A percentile compares a stretch with the other conserved stretches of the same genome.
Evolutionary conservation across 306 rosid genomes (phyloP).

Genomic region (Begonia masoniana): DNA sequence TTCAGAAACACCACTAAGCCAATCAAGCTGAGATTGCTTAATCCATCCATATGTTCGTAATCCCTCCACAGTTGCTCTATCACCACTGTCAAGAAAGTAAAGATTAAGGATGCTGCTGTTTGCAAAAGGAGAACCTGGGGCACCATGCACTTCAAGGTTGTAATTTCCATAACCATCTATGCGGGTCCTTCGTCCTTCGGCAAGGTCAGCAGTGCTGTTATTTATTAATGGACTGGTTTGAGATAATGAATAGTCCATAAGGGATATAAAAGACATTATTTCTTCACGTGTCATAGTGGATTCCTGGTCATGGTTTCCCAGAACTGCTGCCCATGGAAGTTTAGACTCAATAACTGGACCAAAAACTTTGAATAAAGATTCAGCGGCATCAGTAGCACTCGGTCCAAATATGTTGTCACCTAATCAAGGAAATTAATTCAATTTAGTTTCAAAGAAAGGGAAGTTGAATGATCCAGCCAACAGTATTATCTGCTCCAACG

Average conservation of each 20-base stretch:
- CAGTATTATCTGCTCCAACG: too few species aligned
- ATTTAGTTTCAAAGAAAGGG: conserved; percentile 8
- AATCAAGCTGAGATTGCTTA: conserved; percentile 71
- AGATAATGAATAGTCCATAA: conserved; percentile 82
- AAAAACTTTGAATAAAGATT: conserved; percentile 64
- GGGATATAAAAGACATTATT: conserved; percentile 68
- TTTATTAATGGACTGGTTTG: conserved; percentile 38
- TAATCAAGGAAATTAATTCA: conserved; percentile 20
- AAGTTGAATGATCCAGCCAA: background rate
- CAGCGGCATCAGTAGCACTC: conserved; percentile 72
- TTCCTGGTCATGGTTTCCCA: conserved; percentile 97
- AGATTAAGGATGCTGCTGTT: conserved; percentile 72
- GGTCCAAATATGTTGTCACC: conserved; percentile 89
- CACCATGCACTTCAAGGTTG: conserved; percentile 53
- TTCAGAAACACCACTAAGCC: conserved; percentile 53
- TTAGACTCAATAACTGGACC: conserved; percentile 73
- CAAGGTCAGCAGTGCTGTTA: conserved; percentile 10
- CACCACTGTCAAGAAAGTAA: conserved; percentile 90
- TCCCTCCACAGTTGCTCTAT: conserved; percentile 47
- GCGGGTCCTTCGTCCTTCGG: conserved; percentile 14
- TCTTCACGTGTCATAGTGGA: conserved; percentile 76
- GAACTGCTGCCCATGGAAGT: conserved; percentile 87
- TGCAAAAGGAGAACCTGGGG: conserved; percentile 64
- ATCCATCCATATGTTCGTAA: conserved; percentile 76
- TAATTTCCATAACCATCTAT: conserved; percentile 88